Evolutionary conservation across 108 stramenopile genomes (phyloP).

Genomic region (Cyclotella cryptica): DNA sequence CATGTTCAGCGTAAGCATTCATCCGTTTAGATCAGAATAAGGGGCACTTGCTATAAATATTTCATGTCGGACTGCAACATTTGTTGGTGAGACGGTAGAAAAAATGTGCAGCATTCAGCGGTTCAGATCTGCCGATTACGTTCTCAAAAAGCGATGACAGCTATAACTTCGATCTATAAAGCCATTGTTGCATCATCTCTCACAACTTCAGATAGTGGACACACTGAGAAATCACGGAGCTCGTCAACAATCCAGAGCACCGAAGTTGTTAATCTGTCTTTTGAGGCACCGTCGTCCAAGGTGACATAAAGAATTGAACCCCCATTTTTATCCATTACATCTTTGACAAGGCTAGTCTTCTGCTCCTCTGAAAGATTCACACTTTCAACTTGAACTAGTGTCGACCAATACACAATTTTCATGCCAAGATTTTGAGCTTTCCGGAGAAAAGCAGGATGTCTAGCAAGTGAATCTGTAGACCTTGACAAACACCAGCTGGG

Average conservation of each 20-base stretch:
- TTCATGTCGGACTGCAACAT: too few relatives aligned
- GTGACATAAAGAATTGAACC: constrained; percentile 45
- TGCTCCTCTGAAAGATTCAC: constrained; percentile 22
- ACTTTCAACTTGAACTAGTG: constrained; percentile 14
- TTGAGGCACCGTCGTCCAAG: not conserved
- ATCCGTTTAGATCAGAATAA: too few relatives aligned
- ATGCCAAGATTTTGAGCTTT: constrained; percentile 48
- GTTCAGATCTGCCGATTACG: not conserved
- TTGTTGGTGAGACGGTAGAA: too few relatives aligned
- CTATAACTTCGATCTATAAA: constrained; percentile 7
- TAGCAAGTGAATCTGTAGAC: constrained; percentile 27
- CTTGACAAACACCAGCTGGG: constrained; percentile 37
- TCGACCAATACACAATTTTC: constrained; percentile 55
- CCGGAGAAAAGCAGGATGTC: constrained; percentile 42
- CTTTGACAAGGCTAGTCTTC: constrained; percentile 9
- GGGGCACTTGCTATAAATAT: too few relatives aligned
- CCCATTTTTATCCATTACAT: constrained; percentile 44
- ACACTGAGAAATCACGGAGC: constrained; percentile 24
- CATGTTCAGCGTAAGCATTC: too few relatives aligned
- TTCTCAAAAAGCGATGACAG: too few relatives aligned
- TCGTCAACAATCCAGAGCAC: constrained; percentile 24
- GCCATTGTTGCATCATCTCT: constrained; percentile 47
- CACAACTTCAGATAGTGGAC: constrained; percentile 35
- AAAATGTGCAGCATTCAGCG: too few relatives aligned
- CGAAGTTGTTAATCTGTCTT: not conserved